phyloP scores from a whole-genome alignment of 164 flowering plant genomes.

The Nymphaea thermarum region DNA sequence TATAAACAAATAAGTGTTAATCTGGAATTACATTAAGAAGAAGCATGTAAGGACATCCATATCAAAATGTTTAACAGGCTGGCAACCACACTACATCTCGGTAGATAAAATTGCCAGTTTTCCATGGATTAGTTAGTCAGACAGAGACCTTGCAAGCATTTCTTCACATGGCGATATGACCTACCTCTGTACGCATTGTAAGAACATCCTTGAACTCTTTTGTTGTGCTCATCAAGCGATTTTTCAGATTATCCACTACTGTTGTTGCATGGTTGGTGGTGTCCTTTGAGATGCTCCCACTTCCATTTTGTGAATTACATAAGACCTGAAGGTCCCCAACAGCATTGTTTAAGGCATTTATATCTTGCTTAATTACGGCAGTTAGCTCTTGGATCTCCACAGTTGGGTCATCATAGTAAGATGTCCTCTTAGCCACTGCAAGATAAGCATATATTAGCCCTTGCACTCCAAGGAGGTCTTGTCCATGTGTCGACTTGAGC shows the following conservation, averaged over 20 bases:
- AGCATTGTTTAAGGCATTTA: slow-evolving; percentile 84
- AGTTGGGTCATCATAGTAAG: slow-evolving; percentile 96
- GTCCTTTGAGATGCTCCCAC: slow-evolving; percentile 60
- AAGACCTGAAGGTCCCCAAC: slow-evolving; percentile 86
- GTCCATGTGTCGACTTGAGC: too few relatives aligned
- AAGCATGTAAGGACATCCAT: not conserved
- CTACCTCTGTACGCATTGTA: slow-evolving; percentile 95
- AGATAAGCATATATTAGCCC: not conserved
- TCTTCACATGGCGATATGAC: not conserved
- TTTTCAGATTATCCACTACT: slow-evolving; percentile 89
- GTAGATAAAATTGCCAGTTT: not conserved
- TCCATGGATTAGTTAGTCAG: not conserved
- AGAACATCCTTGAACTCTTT: slow-evolving; percentile 97
- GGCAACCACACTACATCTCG: not conserved
- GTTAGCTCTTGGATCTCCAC: slow-evolving; percentile 93
- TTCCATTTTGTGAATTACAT: slow-evolving; percentile 69
- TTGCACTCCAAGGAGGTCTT: not conserved
- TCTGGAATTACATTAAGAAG: not conserved
- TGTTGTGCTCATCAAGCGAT: slow-evolving; percentile 84
- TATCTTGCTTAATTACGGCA: slow-evolving; percentile 92
- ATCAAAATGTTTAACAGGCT: not conserved
- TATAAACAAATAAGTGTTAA: not conserved
- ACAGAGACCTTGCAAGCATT: not conserved
- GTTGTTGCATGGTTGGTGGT: slow-evolving; percentile 86
- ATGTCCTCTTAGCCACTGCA: slow-evolving; percentile 96